phyloP scores from a whole-genome alignment of 169 alveolate species.

The Plasmodium yoelii region DNA sequence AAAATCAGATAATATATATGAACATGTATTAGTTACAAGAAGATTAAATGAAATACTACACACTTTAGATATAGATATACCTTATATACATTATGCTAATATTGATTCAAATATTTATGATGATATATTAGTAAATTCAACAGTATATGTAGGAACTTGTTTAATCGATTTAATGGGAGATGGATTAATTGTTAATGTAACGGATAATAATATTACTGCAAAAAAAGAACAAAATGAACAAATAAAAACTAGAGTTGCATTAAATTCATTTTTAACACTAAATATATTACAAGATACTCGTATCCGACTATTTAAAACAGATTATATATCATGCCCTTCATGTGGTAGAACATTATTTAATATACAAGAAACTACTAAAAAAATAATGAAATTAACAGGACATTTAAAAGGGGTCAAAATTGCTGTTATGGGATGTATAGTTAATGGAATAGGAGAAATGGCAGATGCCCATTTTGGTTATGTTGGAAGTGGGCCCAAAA shows the following conservation, averaged over 20 bases:
- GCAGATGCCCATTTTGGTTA: constrained; percentile 94
- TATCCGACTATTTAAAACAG: constrained; percentile 89
- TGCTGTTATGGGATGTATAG: constrained; percentile 94
- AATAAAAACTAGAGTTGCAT: constrained; percentile 27
- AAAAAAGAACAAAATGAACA: background rate
- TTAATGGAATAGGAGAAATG: constrained; percentile 94
- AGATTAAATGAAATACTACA: constrained; percentile 53
- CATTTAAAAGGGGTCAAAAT: constrained; percentile 91
- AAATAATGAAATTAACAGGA: constrained; percentile 87
- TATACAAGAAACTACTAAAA: constrained; percentile 87
- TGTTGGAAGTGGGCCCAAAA: constrained; percentile 89
- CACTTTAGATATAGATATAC: constrained; percentile 33
- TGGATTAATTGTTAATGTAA: constrained; percentile 51
- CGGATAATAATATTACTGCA: background rate
- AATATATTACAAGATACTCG: constrained; percentile 85
- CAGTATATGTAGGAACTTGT: constrained; percentile 60
- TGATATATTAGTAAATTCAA: constrained; percentile 50
- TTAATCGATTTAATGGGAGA: constrained; percentile 74
- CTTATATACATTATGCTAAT: constrained; percentile 58
- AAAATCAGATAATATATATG: constrained; percentile 50
- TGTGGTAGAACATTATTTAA: constrained; percentile 92
- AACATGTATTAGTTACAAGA: constrained; percentile 59
- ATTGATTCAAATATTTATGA: constrained; percentile 35
- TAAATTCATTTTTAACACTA: constrained; percentile 53
- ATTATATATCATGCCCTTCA: constrained; percentile 92